Evolutionary conservation across 1,284 basidiomycete genomes (phyloP), one percentile per base, ranked within the genome.

Genomic region (Cryptococcus floricola): DNA sequence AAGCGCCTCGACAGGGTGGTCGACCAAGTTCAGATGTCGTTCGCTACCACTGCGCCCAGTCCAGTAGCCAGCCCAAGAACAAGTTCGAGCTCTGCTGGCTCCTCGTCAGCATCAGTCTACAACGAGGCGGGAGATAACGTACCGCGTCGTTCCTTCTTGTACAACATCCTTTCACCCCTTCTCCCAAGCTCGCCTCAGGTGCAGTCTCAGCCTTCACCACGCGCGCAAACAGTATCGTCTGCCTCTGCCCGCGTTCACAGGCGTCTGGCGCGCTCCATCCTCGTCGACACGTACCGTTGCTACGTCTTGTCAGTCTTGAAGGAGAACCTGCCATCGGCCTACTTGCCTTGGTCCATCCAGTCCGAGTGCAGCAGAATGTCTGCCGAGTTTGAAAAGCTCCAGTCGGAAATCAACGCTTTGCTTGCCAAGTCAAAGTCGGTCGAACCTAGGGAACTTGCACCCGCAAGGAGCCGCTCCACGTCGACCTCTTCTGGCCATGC

Each of bases 251-350:
- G 80, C 78, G 51, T 88, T 39, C 81, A 88, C 54, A 83, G 88
- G 31, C 79, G 82, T 50, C 82, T 83, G 56, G 89, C 89, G 3
- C 85, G 89, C 37, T 86, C 88, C 9, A 77, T 82, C 3, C 81
- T 92, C 12, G 82, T 91, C 14, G 88, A 92, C 67, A 81, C 84
- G 4, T 91, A 86, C 70, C 82, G 88, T 18, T 81, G 81, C 19
- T 82, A 85, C 68, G 83, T 90, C 28, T 69, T 89, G 25, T 77
- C 82, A 28, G 67, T 69, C 53, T 74, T 84, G 59, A 75, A 74
- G 57, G 62, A 68, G 18, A 52, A 58, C 2, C 62, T 77, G n/a
- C 73, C 75, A 14, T 51, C 61, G 1, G 69, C 69, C 5, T 77
- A 72, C 62, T 67, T 76, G 27, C 63, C 69, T 18, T 76, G 72